These are phyloP conservation scores for Lachnellula subtilissima DNA, from an alignment of 2,329 filamentous ascomycete genomes.

Conservation along the genomic window DNA sequence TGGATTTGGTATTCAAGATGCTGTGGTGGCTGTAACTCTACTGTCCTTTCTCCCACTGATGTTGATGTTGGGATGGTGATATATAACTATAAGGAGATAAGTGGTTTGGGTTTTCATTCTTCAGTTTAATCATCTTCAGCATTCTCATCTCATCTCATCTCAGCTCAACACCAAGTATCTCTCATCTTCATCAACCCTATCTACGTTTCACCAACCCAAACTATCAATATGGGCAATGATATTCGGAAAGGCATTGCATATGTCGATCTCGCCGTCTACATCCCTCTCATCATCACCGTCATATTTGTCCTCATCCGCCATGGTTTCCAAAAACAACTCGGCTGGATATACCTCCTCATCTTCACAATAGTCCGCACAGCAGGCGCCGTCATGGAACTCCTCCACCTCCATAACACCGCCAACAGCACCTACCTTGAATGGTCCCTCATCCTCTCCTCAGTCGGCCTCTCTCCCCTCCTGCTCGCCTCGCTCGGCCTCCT, in stretches of 20 bases:
- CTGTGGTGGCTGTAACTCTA: not conserved
- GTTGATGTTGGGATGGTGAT: not conserved
- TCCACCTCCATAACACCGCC: slow-evolving; percentile 20
- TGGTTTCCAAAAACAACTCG: slow-evolving; percentile 28
- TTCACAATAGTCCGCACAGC: slow-evolving; percentile 31
- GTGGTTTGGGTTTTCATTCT: not conserved
- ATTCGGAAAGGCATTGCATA: slow-evolving; percentile 23
- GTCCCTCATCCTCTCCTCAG: slow-evolving; percentile 25
- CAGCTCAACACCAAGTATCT: not conserved
- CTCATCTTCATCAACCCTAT: not conserved
- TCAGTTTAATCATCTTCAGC: not conserved
- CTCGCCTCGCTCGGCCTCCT: slow-evolving; percentile 25
- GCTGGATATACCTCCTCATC: slow-evolving; percentile 34
- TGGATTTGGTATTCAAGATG: not conserved
- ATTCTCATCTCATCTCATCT: not conserved
- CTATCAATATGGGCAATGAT: not conserved
- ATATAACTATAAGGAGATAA: not conserved
- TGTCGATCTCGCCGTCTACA: slow-evolving; percentile 26
- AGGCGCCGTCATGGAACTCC: slow-evolving; percentile 30
- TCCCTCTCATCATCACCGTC: slow-evolving; percentile 20
- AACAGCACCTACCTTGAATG: slow-evolving; percentile 29
- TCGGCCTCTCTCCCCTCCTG: slow-evolving; percentile 27
- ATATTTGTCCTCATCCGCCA: slow-evolving; percentile 21
- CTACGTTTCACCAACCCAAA: not conserved
- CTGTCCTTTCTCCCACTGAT: no score